Evolutionary conservation across 176 grass and related monocot genomes (phyloP), one percentile per base, ranked within the genome.

Genomic region (Elaeis guineensis): DNA sequence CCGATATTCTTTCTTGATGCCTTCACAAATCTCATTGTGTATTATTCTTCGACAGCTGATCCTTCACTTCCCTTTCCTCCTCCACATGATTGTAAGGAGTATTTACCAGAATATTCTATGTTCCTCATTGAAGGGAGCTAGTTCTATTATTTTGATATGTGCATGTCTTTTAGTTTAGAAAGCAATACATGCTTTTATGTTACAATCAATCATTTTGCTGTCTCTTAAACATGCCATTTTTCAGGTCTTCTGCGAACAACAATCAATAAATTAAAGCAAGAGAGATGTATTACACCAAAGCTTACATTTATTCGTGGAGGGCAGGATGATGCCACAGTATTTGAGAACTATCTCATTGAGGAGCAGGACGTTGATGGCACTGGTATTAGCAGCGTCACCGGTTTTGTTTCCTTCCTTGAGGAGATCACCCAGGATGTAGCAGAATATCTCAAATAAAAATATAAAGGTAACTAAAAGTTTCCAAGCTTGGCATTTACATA

Each of bases 1-100:
- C 87, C 87, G 20, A 98, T 98, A 75, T 98, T 92, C 76, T 81
- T 92, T 70, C 76, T 98, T 23, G 93, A 98, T 63, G 79, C 93
- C 55, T 98, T 98, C 59, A 98, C 93, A 49, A 75, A 89, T 65
- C 59, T 98, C 48, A 70, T 98, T 49, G 84, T 92, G 39, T 98
- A 92, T 55, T 98, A 98, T 61, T 73, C 63, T 18, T 65, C 81
- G 4, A 80, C 87, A 8, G 83, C 81, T 60, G 93, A 92, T 72
- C 76, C 81, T 73, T 88, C 76, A 11, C 63, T 92, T 75, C 78
- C 84, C 54, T 98, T 92, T 70, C 93, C 87, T 75, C 93, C 93
- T 3, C 93, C 93, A 30, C 87, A 83, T 76, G 87, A 89, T 76
- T 98, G 93, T 98, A 89, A 86, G 87, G 59, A 70, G 50, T 76